A percentile compares a stretch with the other conserved stretches of the same genome.
Evolutionary conservation across 331 rosid species (phyloP).

Genomic region (Rhamnella rubrinervis): DNA sequence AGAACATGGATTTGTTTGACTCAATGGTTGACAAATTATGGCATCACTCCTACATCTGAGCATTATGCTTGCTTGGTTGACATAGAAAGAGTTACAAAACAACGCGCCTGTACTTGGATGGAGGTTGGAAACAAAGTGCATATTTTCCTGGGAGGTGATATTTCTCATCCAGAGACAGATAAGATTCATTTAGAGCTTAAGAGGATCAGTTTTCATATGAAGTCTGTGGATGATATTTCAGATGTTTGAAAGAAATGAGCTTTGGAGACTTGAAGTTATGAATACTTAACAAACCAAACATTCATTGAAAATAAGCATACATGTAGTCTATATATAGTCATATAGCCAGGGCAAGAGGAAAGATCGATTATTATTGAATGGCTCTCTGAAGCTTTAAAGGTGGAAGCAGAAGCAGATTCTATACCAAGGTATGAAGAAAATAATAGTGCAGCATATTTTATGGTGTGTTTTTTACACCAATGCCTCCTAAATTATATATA

Average conservation of each 20-base stretch:
- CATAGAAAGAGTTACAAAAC: slow-evolving; percentile 43
- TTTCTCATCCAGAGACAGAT: slow-evolving; percentile 42
- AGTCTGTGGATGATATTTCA: slow-evolving; percentile 21
- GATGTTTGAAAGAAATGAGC: neutral
- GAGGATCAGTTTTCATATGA: slow-evolving; percentile 40
- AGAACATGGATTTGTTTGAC: slow-evolving; percentile 35
- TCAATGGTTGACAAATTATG: slow-evolving; percentile 38
- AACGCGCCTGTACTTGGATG: slow-evolving; percentile 49
- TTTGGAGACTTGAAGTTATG: too few species aligned
- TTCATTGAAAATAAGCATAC: too few species aligned
- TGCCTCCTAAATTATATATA: too few species aligned
- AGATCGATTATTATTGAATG: too few species aligned
- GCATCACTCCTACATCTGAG: slow-evolving; percentile 42
- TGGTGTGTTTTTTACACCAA: too few species aligned
- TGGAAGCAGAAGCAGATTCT: too few species aligned
- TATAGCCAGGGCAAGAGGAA: too few species aligned
- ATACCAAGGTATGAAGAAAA: too few species aligned
- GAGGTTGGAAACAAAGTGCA: slow-evolving; percentile 48
- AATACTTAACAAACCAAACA: too few species aligned
- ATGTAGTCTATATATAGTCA: too few species aligned
- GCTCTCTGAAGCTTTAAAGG: too few species aligned
- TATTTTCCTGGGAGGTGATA: slow-evolving; percentile 48
- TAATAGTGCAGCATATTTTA: too few species aligned
- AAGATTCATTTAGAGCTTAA: slow-evolving; percentile 39
- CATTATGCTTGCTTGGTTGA: slow-evolving; percentile 57